Evolutionary conservation across 495 filamentous ascomycete species (phyloP), one percentile per base, ranked within the genome.

Genomic region (Aspergillus asperescens): DNA sequence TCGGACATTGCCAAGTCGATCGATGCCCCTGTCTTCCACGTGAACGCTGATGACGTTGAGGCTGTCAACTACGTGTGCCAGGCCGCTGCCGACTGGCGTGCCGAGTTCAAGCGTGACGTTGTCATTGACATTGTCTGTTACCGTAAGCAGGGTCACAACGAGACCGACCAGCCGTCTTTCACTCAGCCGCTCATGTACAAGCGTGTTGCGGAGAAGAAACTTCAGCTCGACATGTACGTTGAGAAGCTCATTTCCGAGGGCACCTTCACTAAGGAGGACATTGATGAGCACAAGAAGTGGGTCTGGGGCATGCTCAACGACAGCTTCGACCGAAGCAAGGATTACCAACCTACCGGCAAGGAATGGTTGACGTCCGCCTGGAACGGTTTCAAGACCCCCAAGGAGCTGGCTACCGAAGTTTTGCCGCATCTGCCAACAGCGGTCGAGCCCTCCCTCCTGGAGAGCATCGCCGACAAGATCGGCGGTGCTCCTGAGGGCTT

Each of bases 101-200:
- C 93, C 45, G 83, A 95, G 74, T 98, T 96, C 81, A 95, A 93
- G 78, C 84, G 85, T 61, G 93, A 98, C 64, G 91, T 96, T 50
- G 90, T 98, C 58, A 87, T 98, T 66, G 93, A 98, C 72, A 84
- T 98, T 54, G 89, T 97, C 62, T 98, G 93, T 81, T 98, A 98
- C 79, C 86, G 93, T 59, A 98, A 97, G 75, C 84, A 96, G 71
- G 93, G 93, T 47, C 93, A 98, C 83, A 98, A 98, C 75, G 93
- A 98, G 78, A 98, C 93, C 12, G 93, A 98, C 63, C 93, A 98
- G 76, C 93, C 93, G 15, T 95, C 91, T 27, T 98, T 98, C 80
- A 98, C 93, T n/a, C 93, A 98, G 72, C 93, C 93, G 31, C 73
- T 95, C 54, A 98, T 98, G 93, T 98, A 98, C 80, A 95, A 96